Base-by-base conservation (phyloP, 192 early-diverging fungal genomes). In the Cladochytrium replicatum region DNA sequence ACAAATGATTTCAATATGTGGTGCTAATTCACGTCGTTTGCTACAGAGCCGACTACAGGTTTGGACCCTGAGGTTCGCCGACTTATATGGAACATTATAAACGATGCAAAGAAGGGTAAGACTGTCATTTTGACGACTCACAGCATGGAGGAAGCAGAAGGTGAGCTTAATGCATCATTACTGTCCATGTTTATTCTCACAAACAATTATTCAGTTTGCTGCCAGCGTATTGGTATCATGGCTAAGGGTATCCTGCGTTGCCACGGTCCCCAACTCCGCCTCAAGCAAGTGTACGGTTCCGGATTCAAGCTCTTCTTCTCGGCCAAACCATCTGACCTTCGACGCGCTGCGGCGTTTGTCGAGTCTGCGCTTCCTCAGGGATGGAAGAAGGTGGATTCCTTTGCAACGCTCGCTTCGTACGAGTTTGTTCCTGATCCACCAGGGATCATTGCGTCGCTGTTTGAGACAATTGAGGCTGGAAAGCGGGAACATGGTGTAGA, bases 121-220 rank as follows among this genome's bases (percentile, higher is more conserved):
- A 87, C 84, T 15, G 79, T 87, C 40, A 52, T 87, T 23, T 41
- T 77, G 41, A 86, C 81, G 2, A 85, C 84, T 4, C 82, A 86
- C 49, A 76, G 72, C 4, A 85, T 86, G 85, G 83, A 87, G 49
- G 85, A 87, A 64, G 85, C 84, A 29, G 83, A 86, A 50, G n/a
- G n/a, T n/a, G n/a, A n/a, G n/a, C n/a, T n/a, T n/a, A n/a, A n/a
- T n/a, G n/a, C n/a, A n/a, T n/a, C n/a, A n/a, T n/a, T n/a, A n/a
- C n/a, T n/a, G n/a, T n/a, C n/a, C n/a, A n/a, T n/a, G n/a, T n/a
- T n/a, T n/a, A n/a, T n/a, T n/a, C n/a, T n/a, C n/a, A n/a, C n/a
- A n/a, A n/a, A n/a, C n/a, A n/a, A n/a, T n/a, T n/a, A n/a, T n/a
- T n/a, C n/a, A n/a, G 76, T 74, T 2, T 57, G 84, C 22, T 87